Percentiles rank a stretch among this genome's conserved stretches.
Conservation (phyloP, 2,329 filamentous ascomycete genomes). For the Phoma sp. region DNA sequence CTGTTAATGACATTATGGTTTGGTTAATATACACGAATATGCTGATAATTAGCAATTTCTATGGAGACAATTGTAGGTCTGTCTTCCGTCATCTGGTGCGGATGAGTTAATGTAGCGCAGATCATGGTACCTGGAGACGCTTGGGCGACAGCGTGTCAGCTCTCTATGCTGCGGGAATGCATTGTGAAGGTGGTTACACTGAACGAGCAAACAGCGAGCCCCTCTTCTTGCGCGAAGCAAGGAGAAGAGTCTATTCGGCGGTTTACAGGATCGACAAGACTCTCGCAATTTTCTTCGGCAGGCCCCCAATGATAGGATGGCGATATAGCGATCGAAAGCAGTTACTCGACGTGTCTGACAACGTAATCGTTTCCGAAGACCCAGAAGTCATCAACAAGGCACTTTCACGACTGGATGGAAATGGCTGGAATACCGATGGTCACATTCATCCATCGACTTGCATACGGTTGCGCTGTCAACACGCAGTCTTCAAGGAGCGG, state of each 20-base stretch:
- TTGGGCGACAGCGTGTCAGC: conserved; percentile 38
- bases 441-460: conserved; percentile 35
- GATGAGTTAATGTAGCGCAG: conserved; percentile 21
- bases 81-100: not conserved
- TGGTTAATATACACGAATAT: conserved; percentile 42
- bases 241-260: conserved; percentile 38
- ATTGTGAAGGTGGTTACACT: conserved; percentile 39
- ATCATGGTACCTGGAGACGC: conserved; percentile 45
- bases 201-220: conserved; percentile 30
- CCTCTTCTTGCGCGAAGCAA: conserved; percentile 40
- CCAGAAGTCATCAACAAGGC: conserved; percentile 30
- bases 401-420: conserved; percentile 34
- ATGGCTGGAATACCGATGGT: conserved; percentile 42
- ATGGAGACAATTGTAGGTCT: conserved; percentile 44
- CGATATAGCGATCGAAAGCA: conserved; percentile 41
- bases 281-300: conserved; percentile 43
- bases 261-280: conserved; percentile 43
- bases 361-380: conserved; percentile 33
- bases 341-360: conserved; percentile 41
- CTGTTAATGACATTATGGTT: conserved; percentile 46
- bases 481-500: conserved; percentile 39
- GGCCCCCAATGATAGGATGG: conserved; percentile 44
- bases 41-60: conserved; percentile 41
- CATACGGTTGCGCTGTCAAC: conserved; percentile 34
- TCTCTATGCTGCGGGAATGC: conserved; percentile 42